Conservation (phyloP, 2,329 filamentous ascomycete species). For the Lasiodiplodia hormozganensis region DNA sequence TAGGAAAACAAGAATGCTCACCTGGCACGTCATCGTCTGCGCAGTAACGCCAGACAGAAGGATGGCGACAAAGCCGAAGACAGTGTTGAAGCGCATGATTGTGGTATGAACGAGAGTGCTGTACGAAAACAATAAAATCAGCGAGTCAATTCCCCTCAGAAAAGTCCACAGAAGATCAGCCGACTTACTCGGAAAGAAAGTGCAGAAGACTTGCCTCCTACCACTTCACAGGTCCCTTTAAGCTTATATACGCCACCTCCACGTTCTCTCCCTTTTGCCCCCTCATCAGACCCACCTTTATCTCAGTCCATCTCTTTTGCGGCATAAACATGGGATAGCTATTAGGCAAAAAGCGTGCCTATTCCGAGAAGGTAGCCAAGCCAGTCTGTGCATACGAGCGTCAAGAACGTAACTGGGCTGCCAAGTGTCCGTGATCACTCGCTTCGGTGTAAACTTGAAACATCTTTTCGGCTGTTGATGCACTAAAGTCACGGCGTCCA, state of each 20-base stretch:
- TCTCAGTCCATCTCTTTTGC: neutral
- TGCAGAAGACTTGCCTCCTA: neutral
- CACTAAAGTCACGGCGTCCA: neutral
- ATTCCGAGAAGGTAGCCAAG: neutral
- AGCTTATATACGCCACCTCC: constrained; percentile 19
- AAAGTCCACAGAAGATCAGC: neutral
- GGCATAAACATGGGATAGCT: neutral
- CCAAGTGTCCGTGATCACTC: neutral
- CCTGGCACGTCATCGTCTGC: constrained; percentile 5
- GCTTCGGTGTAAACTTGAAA: constrained; percentile 1
- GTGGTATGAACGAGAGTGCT: neutral
- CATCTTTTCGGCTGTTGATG: neutral
- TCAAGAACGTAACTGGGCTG: neutral
- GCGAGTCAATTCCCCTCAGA: neutral
- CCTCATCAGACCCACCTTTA: neutral
- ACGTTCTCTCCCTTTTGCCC: neutral
- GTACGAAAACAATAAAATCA: neutral
- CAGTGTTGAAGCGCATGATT: constrained; percentile 4
- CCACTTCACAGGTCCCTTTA: neutral
- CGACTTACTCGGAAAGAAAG: neutral
- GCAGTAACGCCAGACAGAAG: neutral
- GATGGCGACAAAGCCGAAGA: neutral
- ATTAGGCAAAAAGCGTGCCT: neutral
- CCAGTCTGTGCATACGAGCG: constrained; percentile 12
- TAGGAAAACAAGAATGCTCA: neutral